A percentile compares a stretch with the other conserved stretches of the same genome.
phyloP scores from a whole-genome alignment of 192 early-diverging fungal species.

The Phlyctochytrium bullatum region DNA sequence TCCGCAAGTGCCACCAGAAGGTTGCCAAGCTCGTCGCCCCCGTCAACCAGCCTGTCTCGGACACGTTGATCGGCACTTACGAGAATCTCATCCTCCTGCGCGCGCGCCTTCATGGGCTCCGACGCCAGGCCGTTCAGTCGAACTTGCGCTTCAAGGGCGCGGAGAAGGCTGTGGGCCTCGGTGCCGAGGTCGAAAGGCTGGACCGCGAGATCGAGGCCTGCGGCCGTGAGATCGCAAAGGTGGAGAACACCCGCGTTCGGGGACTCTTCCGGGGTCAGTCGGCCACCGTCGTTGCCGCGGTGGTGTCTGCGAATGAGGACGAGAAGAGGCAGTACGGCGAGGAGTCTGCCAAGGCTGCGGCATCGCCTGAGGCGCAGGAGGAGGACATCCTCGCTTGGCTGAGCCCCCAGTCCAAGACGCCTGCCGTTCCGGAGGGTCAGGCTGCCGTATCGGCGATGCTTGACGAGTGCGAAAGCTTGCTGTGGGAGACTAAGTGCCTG shows the following conservation, averaged over 20 bases:
- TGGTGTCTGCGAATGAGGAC: not conserved
- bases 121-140: slow-evolving; percentile 1
- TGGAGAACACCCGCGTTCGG: slow-evolving; percentile 8
- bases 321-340: not conserved
- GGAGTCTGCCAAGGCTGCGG: not conserved
- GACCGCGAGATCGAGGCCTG: too few species aligned
- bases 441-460: slow-evolving; percentile 8
- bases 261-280: slow-evolving; percentile 10
- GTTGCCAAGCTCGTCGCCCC: slow-evolving; percentile 18
- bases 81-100: slow-evolving; percentile 21
- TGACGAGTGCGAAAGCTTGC: slow-evolving; percentile 23
- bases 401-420: not conserved
- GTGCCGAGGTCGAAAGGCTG: slow-evolving; percentile 5
- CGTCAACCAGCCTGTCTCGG: slow-evolving; percentile 15
- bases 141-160: too few species aligned
- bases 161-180: too few species aligned
- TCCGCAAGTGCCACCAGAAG: slow-evolving; percentile 16
- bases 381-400: not conserved
- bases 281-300: not conserved
- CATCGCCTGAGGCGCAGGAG: not conserved
- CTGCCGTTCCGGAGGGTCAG: slow-evolving; percentile 22
- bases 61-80: slow-evolving; percentile 17
- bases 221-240: not conserved
- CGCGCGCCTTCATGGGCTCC: slow-evolving; percentile 8
- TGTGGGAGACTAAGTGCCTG: slow-evolving; percentile 9